Base-by-base conservation (phyloP, 108 stramenopile genomes). In the Fragilaria radians region DNA sequence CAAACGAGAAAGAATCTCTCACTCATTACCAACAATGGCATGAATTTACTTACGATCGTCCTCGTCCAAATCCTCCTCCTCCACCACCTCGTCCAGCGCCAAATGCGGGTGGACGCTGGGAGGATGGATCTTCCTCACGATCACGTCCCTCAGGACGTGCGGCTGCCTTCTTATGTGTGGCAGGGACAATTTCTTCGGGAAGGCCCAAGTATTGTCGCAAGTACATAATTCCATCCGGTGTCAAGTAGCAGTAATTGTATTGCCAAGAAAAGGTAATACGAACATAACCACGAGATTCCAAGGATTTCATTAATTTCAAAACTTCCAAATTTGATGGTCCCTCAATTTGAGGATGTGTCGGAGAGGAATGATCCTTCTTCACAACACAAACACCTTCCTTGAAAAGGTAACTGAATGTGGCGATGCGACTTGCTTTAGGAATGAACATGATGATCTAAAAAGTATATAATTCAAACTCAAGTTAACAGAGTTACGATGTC, bases 361-460 rank as follows among this genome's bases (percentile, higher is more conserved):
- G 71, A 62, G 89, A 75, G 73, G 81, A 85, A 55, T 83, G 77
- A 78, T 98, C 97, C 88, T 98, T 98, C 89, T 96, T 95, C 63
- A 95, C 97, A 45, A 97, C 97, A 48, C 84, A 73, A 30, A 94
- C 94, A 42, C 96, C 96, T 84, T 93, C 95, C 67, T 92, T 93
- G 91, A 98, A 98, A 63, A 98, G 95, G 86, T 96, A 94, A 25
- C 82, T 79, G 88, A 95, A 98, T 73, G 93, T 89, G 73, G 95
- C 96, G 66, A 98, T 85, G 63, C 97, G 95, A 91, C 95, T 86
- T 67, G 87, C 83, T 83, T 98, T 98, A 57, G 89, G 89, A 66
- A 98, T 95, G 67, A 95, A 96, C 97, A 95, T 95, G 76, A 54
- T 77, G 58, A 23, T 0, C 28, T 59, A 27, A 2, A 62, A 1